These are phyloP conservation scores for Oryza nivara DNA, from an alignment of 176 grass and related monocot genomes.

Conservation along the genomic window DNA sequence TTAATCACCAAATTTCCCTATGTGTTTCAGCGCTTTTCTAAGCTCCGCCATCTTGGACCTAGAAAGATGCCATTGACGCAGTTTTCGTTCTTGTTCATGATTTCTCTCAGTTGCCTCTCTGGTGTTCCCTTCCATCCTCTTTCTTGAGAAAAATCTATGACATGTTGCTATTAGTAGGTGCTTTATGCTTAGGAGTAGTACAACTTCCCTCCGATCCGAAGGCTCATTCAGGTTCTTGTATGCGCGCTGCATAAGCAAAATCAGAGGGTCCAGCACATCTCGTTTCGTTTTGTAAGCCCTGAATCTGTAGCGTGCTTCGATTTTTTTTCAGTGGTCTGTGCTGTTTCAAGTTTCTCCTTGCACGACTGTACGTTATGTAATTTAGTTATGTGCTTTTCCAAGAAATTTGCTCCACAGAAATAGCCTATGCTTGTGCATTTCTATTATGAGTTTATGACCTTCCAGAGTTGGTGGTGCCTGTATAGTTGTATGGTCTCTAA, in stretches of 20 bases:
- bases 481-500: conserved; percentile 3
- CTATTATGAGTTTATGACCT: neutral
- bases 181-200: too few relatives aligned
- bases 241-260: neutral
- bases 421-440: neutral
- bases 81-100: neutral
- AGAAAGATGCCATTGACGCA: neutral
- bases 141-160: neutral
- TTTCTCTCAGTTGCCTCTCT: neutral
- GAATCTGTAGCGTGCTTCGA: neutral
- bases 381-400: neutral
- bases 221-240: neutral
- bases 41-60: neutral
- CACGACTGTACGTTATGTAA: neutral
- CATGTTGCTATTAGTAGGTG: neutral
- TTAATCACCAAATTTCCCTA: neutral
- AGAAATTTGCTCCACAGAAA: neutral
- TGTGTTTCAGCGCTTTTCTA: too few relatives aligned
- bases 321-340: neutral
- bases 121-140: too few relatives aligned
- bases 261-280: neutral
- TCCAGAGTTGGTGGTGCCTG: neutral
- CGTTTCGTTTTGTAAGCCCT: neutral
- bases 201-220: neutral
- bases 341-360: neutral